Base-by-base conservation (phyloP, 2,329 filamentous ascomycete species). In the Alternaria sp. region DNA sequence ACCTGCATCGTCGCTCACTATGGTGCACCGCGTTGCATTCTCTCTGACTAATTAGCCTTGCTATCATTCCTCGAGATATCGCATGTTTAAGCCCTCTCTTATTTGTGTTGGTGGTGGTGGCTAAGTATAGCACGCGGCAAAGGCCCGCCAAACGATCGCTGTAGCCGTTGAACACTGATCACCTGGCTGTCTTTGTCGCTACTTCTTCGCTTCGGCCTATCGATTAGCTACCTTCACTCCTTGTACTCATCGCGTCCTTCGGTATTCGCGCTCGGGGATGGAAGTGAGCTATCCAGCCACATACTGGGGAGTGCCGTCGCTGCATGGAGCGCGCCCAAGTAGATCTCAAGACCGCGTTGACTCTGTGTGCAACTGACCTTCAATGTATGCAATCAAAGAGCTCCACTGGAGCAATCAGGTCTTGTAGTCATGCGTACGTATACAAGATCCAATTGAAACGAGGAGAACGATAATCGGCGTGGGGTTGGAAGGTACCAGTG, bases 151-250 rank as follows among this genome's bases (percentile, higher is more conserved):
- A 21, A 58, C 26, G 57, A 51, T 63, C 61, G 61, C 59, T 63
- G 55, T 45, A 63, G 61, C 61, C 57, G 57, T 56, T 46, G 32
- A 56, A 63, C 61, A 63, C 61, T 63, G 61, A 60, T 57, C 61
- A 47, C 61, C 36, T 10, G 57, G 61, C 50, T 63, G 32, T 63
- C 57, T 60, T 60, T 60, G 61, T 56, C 61, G 40, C 44, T 36
- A 26, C 60, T 56, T 54, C 49, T 36, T 52, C 25, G 61, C 61
- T 32, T 63, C 57, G 40, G 32, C 50, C 57, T 51, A 60, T 46
- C 50, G 57, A 56, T 56, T 54, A 45, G 23, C 30, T 25, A 40
- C 30, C 30, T 52, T 40, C 13, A 51, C 30, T n/a, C 28, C 49
- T 51, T 10, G 36, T 21, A 25, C 9, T 51, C 6, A 23, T 32